Conservation (phyloP, 164 flowering plant species). For the Chimonanthus salicifolius region DNA sequence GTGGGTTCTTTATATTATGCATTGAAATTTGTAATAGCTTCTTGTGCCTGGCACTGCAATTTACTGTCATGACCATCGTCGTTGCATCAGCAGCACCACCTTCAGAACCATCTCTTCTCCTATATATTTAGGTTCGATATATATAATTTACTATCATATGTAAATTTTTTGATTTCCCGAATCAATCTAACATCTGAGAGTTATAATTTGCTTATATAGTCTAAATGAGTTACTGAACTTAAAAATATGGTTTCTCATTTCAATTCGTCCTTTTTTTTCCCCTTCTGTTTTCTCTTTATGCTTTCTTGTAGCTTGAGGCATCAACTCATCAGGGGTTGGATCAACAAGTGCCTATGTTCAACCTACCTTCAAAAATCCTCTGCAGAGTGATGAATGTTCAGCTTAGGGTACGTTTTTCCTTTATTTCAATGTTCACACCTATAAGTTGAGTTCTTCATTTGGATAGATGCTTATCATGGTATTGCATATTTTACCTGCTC, state of each 20-base stretch:
- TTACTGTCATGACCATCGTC: no score
- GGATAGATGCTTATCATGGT: background rate
- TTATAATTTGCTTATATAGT: no score
- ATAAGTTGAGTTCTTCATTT: background rate
- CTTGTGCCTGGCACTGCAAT: no score
- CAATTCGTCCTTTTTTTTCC: background rate
- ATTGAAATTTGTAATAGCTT: no score
- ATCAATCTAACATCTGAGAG: background rate
- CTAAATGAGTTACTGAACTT: background rate
- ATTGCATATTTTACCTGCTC: no score
- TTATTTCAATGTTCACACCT: background rate
- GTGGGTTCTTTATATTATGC: no score
- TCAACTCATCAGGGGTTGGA: constrained; percentile 71
- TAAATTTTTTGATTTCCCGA: no score
- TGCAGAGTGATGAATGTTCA: constrained; percentile 80
- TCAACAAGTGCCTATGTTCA: constrained; percentile 76
- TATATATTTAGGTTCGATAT: no score
- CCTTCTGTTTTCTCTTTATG: background rate
- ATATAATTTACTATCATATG: no score
- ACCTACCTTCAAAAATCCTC: constrained; percentile 78
- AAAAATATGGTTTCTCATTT: background rate
- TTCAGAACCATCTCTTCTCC: background rate
- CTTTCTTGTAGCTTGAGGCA: constrained; percentile 69
- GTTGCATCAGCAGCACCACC: no score
- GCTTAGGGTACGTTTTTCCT: constrained; percentile 48